Evolutionary conservation across 768 basidiomycete species (phyloP).

Genomic region (Amanita fuliginea): DNA sequence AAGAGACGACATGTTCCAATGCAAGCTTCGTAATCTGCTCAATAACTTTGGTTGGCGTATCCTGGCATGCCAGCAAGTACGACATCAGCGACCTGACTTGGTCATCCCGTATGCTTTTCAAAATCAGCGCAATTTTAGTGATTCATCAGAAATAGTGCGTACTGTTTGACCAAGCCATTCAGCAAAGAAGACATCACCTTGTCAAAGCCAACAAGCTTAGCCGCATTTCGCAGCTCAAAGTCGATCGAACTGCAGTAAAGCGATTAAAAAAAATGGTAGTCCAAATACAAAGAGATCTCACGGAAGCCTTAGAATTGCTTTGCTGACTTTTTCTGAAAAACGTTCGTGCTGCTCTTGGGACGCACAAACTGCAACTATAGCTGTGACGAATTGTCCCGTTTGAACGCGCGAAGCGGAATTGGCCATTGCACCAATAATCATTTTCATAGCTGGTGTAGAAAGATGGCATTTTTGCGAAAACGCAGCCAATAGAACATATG

Average conservation of each 20-base stretch:
- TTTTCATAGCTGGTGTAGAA: constrained; percentile 44
- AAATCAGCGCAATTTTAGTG: neutral
- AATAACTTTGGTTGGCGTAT: constrained; percentile 22
- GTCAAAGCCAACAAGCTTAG: constrained; percentile 13
- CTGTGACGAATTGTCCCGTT: constrained; percentile 51
- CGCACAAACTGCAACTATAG: constrained; percentile 53
- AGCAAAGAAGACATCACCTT: constrained; percentile 18
- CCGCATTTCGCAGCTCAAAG: constrained; percentile 8
- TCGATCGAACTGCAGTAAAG: constrained; percentile 8
- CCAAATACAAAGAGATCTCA: constrained; percentile 21
- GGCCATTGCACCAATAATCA: constrained; percentile 44
- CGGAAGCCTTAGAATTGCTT: constrained; percentile 35
- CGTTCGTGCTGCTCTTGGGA: constrained; percentile 45
- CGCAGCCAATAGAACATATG: constrained; percentile 61
- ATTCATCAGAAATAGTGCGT: neutral
- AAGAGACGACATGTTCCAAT: constrained; percentile 15
- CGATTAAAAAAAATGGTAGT: neutral
- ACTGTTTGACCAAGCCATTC: constrained; percentile 9
- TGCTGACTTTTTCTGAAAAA: constrained; percentile 30
- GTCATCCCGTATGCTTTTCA: constrained; percentile 22
- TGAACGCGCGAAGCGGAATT: constrained; percentile 36
- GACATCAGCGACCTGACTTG: constrained; percentile 23
- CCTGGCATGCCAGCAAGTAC: constrained; percentile 22
- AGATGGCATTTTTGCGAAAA: constrained; percentile 59
- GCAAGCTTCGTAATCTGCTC: constrained; percentile 19